Evolutionary conservation across 495 filamentous ascomycete genomes (phyloP).

Genomic region (Pyrenopolyporus hunteri): DNA sequence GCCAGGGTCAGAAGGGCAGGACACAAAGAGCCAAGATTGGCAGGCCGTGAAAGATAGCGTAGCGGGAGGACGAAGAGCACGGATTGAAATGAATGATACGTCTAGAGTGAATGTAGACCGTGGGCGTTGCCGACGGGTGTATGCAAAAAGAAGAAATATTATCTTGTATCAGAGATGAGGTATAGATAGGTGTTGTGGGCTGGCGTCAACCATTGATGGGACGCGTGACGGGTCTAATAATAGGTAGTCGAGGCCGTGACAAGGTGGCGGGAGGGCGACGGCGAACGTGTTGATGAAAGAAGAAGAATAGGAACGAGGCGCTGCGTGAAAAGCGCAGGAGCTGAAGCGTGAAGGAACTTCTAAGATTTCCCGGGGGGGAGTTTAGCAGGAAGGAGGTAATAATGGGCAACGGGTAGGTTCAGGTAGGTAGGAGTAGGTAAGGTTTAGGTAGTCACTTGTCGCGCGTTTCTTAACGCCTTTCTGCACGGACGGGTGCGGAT

Average conservation of each 20-base stretch:
- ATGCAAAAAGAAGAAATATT: constrained; percentile 26
- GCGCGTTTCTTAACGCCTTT: constrained; percentile 27
- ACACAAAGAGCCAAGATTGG: constrained; percentile 2
- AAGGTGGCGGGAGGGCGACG: background rate
- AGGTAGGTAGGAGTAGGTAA: too few species aligned
- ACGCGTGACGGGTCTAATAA: background rate
- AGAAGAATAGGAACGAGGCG: background rate
- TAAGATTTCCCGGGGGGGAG: too few species aligned
- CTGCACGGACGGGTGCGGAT: constrained; percentile 13
- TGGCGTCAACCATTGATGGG: constrained; percentile 1
- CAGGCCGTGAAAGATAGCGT: background rate
- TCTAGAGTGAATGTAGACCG: constrained; percentile 9
- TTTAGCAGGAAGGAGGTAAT: too few species aligned
- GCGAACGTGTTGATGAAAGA: background rate
- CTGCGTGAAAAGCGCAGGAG: constrained; percentile 32
- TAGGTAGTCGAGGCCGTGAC: background rate
- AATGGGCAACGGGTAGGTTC: constrained; percentile 33
- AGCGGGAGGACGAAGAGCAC: background rate
- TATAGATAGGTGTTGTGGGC: background rate
- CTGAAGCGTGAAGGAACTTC: constrained; percentile 21
- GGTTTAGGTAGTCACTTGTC: constrained; percentile 32
- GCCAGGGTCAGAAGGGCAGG: constrained; percentile 3
- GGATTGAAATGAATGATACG: constrained; percentile 17
- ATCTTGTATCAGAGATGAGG: constrained; percentile 1
- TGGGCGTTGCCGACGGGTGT: constrained; percentile 4